Base-by-base conservation (phyloP, 2,329 filamentous ascomycete species). In the Amesomyces nigricolor region DNA sequence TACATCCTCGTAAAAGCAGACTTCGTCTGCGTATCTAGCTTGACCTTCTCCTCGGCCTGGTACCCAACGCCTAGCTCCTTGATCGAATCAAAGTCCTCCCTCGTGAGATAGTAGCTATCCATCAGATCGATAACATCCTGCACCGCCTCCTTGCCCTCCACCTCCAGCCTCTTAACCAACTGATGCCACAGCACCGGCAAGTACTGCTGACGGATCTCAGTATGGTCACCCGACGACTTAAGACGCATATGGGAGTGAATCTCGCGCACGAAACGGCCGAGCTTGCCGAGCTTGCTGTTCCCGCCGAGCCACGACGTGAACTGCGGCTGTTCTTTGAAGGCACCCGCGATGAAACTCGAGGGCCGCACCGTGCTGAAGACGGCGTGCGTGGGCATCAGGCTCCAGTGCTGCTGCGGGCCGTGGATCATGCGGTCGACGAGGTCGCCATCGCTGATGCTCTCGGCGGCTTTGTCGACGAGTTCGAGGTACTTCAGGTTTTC, bases 371-470 rank as follows among this genome's bases (percentile, higher is more conserved):
- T 95, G 67, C 91, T 96, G 74, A 97, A 96, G 39, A 96, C 80
- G 26, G 91, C 94, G 71, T 99, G 94, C 1, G 89, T 88, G 13
- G 94, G 94, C 94, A 99, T 99, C 59, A 99, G 74, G 67, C 89
- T 94, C 94, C 94, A 99, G 60, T 99, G 94, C 68, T 99, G 94
- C 68, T 99, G 94, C 44, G 90, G 89, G 26, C 94, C 94, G 70
- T 99, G 94, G 57, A 99, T 99, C 92, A 99, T 96, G 51, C 90
- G 82, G 70, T 99, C 94, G 2, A 97, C 89, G 37, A 99, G 75
- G 69, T 99, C 94, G 58, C 94, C 94, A 66, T 99, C 94, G 66
- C 91, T 96, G 72, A 99, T 99, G 67, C 91, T 96, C 67, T 95
- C 88, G 3, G 94, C 91, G 3, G 94, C 94, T 64, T 89, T 82